Conservation (phyloP, 2,329 filamentous ascomycete species). For the Aspergillus versicolor region DNA sequence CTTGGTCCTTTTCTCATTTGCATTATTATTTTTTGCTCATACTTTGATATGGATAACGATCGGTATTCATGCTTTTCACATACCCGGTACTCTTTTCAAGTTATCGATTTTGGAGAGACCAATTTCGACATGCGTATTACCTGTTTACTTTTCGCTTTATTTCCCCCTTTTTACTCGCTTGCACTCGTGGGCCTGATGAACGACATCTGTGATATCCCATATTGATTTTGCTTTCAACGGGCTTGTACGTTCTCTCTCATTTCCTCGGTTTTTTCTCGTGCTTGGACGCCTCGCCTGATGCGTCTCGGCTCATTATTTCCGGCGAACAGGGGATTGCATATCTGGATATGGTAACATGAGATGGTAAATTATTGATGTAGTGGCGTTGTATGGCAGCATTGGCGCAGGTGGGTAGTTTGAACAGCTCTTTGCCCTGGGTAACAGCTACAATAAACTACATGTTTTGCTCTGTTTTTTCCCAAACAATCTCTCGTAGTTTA, state of each 20-base stretch:
- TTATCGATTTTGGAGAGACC: not conserved
- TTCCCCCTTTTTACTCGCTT: not conserved
- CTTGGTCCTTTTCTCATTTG: conserved; percentile 1
- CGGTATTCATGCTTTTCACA: conserved; percentile 4
- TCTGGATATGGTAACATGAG: conserved; percentile 8
- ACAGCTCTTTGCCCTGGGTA: not conserved
- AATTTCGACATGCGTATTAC: conserved; percentile 1
- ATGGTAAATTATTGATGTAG: conserved; percentile 3
- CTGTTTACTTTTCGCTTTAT: not conserved
- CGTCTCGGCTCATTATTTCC: conserved; percentile 5
- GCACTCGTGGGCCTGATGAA: not conserved
- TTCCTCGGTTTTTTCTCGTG: conserved; percentile 7
- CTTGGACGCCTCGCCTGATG: conserved; percentile 1
- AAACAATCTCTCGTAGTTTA: not conserved
- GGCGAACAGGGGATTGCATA: conserved; percentile 9
- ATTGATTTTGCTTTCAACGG: conserved; percentile 4
- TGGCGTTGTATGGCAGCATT: conserved; percentile 12
- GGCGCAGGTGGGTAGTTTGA: conserved; percentile 10
- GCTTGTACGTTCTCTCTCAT: conserved; percentile 6
- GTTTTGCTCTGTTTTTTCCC: not conserved
- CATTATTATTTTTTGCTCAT: conserved; percentile 6
- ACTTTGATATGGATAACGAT: conserved; percentile 8
- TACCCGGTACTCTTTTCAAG: not conserved
- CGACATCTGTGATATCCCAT: conserved; percentile 13
- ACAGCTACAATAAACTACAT: conserved; percentile 6